Base-by-base conservation (phyloP, 129 eudicot species). In the Deinandra increscens region DNA sequence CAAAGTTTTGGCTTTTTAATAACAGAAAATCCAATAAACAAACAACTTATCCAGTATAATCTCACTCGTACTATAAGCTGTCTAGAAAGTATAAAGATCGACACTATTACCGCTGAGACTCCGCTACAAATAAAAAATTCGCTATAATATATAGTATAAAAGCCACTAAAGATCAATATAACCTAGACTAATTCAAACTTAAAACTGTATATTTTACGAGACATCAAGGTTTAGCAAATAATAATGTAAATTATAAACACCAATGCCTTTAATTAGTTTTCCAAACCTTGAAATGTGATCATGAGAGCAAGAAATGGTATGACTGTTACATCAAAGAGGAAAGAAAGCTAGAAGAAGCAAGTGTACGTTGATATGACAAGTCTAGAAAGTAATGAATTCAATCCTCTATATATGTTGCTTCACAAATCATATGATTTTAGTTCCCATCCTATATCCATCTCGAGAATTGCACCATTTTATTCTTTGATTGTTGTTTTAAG, bases 311-410 rank as follows among this genome's bases (percentile, higher is more conserved):
- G 18, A n/a, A 68, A 49, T 49, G 72, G 62, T 31, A 43, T 65
- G 14, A 15, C 9, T 56, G 56, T 11, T 72, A 29, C 44, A 54
- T 38, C 50, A 26, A 4, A 51, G 59, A 55, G 55, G 29, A 13
- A 75, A 54, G 7, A 65, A 74, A 34, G 70, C 53, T 62, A 46
- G 36, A 54, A 41, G 37, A 41, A 41, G 29, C 48, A 75, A 66
- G 59, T 41, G 58, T 53, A n/a, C n/a, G 48, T 22, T 34, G 58
- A 59, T 43, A 60, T 45, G 48, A 45, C 15, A 49, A 49, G 65
- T 37, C 46, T 68, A 68, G 43, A 49, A 26, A 68, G 43, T 33
- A 26, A 68, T 4, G 60, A 56, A 68, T 68, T 46, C 42, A 68
- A 68, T 48, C 61, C 60, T 26, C n/a, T n/a, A n/a, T 23, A 11